Evolutionary conservation across 345 rosid species (phyloP).

Genomic region (Lepidium aucheri): DNA sequence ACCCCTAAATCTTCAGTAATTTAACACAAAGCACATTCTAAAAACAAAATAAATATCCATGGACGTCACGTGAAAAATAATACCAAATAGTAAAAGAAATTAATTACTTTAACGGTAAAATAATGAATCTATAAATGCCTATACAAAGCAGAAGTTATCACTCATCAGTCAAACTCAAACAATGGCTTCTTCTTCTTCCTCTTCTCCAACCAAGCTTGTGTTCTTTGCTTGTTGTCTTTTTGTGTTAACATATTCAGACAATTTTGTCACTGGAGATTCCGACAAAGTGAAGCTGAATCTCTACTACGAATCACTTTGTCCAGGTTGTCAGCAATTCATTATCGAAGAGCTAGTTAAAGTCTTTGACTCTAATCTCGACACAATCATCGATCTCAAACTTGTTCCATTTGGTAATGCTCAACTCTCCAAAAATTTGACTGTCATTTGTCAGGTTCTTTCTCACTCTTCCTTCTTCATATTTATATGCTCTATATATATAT

Average conservation of each 20-base stretch:
- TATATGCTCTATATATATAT: background rate
- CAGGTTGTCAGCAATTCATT: conserved; percentile 32
- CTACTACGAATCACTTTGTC: conserved; percentile 42
- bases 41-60: no score
- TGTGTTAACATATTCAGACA: background rate
- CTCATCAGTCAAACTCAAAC: background rate
- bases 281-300: conserved; percentile 16
- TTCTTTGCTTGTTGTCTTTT: background rate
- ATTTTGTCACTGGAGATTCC: background rate
- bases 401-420: conserved; percentile 43
- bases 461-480: background rate
- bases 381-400: conserved; percentile 32
- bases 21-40: no score
- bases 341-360: conserved; percentile 18
- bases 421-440: background rate
- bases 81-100: background rate
- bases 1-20: no score
- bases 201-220: background rate
- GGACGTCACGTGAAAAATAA: no score
- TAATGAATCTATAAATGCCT: background rate
- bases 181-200: conserved; percentile 4
- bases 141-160: background rate
- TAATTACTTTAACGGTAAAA: background rate
- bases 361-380: conserved; percentile 21
- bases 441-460: conserved; percentile 36